phyloP scores from a whole-genome alignment of 805 yeast genomes.

The Candida ficus region DNA sequence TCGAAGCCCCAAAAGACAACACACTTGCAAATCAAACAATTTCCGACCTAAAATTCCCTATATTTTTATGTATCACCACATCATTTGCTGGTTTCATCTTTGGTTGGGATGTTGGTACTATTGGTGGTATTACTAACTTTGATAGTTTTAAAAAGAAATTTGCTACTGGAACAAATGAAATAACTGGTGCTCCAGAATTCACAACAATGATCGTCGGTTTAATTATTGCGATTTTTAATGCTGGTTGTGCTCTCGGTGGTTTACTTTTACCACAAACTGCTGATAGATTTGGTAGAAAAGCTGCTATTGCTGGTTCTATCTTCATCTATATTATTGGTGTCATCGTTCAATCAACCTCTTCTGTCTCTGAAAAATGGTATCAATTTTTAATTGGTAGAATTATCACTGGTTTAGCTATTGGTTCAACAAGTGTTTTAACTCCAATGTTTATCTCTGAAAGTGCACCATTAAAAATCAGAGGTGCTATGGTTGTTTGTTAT shows the following conservation, averaged over 20 bases:
- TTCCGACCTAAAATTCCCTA: constrained; percentile 3
- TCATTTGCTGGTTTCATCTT: constrained; percentile 70
- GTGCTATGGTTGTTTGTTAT: constrained; percentile 65
- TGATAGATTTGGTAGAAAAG: constrained; percentile 57
- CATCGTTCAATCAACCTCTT: constrained; percentile 52
- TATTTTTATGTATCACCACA: constrained; percentile 31
- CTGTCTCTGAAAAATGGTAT: constrained; percentile 40
- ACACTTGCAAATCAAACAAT: background rate
- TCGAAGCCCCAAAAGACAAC: background rate
- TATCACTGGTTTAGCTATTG: constrained; percentile 72
- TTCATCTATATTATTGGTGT: constrained; percentile 56
- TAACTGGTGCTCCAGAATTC: constrained; percentile 35
- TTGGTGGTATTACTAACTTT: constrained; percentile 67
- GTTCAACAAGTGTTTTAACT: constrained; percentile 68
- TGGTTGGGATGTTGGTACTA: constrained; percentile 78
- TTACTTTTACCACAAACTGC: constrained; percentile 49
- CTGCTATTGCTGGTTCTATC: constrained; percentile 49
- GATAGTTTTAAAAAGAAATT: constrained; percentile 48
- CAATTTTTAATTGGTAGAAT: constrained; percentile 62
- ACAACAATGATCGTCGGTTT: constrained; percentile 47
- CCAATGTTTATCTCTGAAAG: constrained; percentile 70
- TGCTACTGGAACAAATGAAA: constrained; percentile 34
- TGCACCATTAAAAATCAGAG: constrained; percentile 64
- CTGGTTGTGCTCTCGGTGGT: constrained; percentile 72
- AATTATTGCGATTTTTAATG: constrained; percentile 52